Evolutionary conservation across 805 yeast species (phyloP).

Genomic region (Kluyveromyces siamensis): DNA sequence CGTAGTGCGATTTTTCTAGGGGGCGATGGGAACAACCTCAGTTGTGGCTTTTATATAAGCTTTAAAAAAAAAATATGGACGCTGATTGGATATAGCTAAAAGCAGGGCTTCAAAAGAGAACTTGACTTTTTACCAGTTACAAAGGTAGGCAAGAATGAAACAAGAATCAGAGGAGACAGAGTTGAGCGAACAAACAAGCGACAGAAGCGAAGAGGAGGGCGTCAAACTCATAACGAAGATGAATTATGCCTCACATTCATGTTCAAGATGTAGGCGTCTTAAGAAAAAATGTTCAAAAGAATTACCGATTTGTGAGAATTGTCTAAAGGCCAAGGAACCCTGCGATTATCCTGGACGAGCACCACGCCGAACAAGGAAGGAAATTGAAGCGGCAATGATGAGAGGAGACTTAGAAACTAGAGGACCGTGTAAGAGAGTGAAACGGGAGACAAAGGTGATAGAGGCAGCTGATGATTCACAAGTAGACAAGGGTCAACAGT

Average conservation of each 20-base stretch:
- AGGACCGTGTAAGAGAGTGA: constrained; percentile 5
- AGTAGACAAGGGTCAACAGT: neutral
- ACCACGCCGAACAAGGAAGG: constrained; percentile 31
- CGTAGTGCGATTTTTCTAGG: too few species aligned
- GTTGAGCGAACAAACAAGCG: neutral
- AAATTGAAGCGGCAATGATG: constrained; percentile 17
- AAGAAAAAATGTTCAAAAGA: constrained; percentile 43
- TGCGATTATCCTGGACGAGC: constrained; percentile 40
- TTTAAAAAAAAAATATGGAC: neutral
- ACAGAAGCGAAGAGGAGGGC: neutral
- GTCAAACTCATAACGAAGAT: neutral
- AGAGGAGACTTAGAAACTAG: constrained; percentile 15
- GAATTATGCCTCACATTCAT: constrained; percentile 27
- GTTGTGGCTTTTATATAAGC: neutral
- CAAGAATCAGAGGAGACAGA: neutral
- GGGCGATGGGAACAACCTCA: neutral
- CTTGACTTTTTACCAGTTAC: too few species aligned
- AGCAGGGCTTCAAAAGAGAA: neutral
- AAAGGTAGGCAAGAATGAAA: too few species aligned
- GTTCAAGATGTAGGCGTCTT: constrained; percentile 38
- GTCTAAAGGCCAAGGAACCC: constrained; percentile 29
- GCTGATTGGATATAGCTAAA: neutral
- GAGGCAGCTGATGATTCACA: neutral
- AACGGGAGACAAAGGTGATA: constrained; percentile 3
- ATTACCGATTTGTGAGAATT: constrained; percentile 36